Percentiles rank a stretch among this genome's conserved stretches.
These are phyloP conservation scores for Hygrophorus russula DNA, from an alignment of 768 basidiomycete species.

Conservation along the genomic window DNA sequence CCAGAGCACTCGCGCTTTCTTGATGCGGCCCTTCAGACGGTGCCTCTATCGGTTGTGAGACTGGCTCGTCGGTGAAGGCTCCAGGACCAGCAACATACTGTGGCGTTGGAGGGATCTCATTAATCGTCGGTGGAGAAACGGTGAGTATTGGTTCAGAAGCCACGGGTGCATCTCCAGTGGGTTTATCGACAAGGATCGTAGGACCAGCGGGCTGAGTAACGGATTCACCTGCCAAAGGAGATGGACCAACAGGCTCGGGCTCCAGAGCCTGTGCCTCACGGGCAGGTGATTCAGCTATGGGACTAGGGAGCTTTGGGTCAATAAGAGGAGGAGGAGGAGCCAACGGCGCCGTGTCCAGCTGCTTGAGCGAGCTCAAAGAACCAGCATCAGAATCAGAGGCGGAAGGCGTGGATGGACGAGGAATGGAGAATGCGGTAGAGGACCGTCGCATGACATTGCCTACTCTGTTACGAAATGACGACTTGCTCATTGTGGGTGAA, in stretches of 20 bases:
- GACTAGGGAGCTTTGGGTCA: slow-evolving; percentile 32
- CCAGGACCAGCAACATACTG: slow-evolving; percentile 31
- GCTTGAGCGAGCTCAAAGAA: slow-evolving; percentile 12
- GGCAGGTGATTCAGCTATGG: slow-evolving; percentile 60
- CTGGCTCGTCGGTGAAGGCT: slow-evolving; percentile 37
- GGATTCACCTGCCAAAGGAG: slow-evolving; percentile 29
- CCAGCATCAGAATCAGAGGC: slow-evolving; percentile 17
- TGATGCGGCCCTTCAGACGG: not conserved
- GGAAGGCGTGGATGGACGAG: slow-evolving; percentile 20
- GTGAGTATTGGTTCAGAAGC: not conserved
- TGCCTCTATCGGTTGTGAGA: not conserved
- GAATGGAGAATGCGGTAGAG: slow-evolving; percentile 39
- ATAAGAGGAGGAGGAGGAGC: slow-evolving; percentile 17
- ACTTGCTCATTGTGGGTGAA: slow-evolving; percentile 20
- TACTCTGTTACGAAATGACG: slow-evolving; percentile 45
- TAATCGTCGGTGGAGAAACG: slow-evolving; percentile 1
- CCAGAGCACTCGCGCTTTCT: not conserved
- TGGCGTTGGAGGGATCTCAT: slow-evolving; percentile 24
- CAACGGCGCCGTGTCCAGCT: slow-evolving; percentile 16
- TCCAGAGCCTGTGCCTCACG: slow-evolving; percentile 32
- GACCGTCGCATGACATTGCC: slow-evolving; percentile 50
- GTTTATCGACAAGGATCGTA: not conserved
- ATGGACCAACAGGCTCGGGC: slow-evolving; percentile 22
- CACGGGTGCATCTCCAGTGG: slow-evolving; percentile 5
- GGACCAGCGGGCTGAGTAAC: slow-evolving; percentile 9